phyloP scores from a whole-genome alignment of 2,329 filamentous ascomycete species.

The Pyrenophora teres region DNA sequence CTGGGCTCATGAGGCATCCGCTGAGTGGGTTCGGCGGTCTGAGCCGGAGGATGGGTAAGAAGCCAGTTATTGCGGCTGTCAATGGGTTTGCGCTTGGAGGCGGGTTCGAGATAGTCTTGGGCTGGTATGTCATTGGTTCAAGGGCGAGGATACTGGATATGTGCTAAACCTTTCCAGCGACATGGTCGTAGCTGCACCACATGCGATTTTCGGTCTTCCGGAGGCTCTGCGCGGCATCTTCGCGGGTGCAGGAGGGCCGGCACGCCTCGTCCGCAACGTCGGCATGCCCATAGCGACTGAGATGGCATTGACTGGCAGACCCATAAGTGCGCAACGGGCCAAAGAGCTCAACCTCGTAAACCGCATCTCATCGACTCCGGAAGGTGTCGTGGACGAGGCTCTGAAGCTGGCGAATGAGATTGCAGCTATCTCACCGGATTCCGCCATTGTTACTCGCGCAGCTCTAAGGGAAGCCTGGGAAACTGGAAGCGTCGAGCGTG shows the following conservation, averaged over 20 bases:
- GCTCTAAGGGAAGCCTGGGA: conserved; percentile 44
- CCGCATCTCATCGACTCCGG: conserved; percentile 43
- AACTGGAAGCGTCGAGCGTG: conserved; percentile 43
- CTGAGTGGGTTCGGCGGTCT: conserved; percentile 60
- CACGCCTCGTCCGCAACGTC: conserved; percentile 56
- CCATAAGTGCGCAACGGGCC: conserved; percentile 53
- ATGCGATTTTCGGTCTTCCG: conserved; percentile 58
- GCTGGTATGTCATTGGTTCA: conserved; percentile 51
- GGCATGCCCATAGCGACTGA: conserved; percentile 57
- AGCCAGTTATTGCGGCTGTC: conserved; percentile 64
- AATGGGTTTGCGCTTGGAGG: conserved; percentile 63
- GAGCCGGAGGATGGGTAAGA: conserved; percentile 61
- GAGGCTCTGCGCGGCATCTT: conserved; percentile 61
- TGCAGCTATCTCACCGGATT: conserved; percentile 45
- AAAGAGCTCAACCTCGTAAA: conserved; percentile 51
- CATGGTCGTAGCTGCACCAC: conserved; percentile 58
- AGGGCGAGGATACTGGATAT: background rate
- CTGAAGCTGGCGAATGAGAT: conserved; percentile 45
- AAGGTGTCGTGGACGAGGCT: conserved; percentile 44
- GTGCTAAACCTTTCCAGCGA: conserved; percentile 46
- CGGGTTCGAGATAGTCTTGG: conserved; percentile 62
- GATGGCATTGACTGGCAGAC: conserved; percentile 55
- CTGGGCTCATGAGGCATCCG: conserved; percentile 47
- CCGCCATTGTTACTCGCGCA: conserved; percentile 45
- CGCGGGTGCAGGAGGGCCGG: conserved; percentile 58